Percentiles rank a stretch among this genome's conserved stretches.
These are phyloP conservation scores for Candida manassasensis DNA, from an alignment of 805 yeast species.

Conservation along the genomic window DNA sequence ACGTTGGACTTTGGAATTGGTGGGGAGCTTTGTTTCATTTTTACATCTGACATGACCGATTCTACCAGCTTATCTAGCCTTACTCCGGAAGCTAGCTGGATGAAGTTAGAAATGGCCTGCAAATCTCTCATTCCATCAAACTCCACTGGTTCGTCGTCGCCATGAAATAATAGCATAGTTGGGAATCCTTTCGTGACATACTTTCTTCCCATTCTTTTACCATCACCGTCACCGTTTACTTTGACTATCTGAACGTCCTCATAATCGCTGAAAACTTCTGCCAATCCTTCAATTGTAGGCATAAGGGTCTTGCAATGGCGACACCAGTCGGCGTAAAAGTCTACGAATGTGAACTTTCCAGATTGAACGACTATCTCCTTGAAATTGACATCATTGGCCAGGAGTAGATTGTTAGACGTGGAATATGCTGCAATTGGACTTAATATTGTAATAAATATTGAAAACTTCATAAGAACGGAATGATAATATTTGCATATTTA, in stretches of 20 bases:
- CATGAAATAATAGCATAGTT: constrained; percentile 54
- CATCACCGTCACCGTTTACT: constrained; percentile 54
- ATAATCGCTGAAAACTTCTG: constrained; percentile 23
- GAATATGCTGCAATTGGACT: constrained; percentile 6
- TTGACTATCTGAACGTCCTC: constrained; percentile 46
- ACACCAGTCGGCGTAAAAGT: constrained; percentile 69
- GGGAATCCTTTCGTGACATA: constrained; percentile 64
- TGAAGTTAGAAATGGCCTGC: constrained; percentile 48
- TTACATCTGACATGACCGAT: constrained; percentile 6
- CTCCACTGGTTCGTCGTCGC: constrained; percentile 46
- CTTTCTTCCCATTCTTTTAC: constrained; percentile 45
- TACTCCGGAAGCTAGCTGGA: constrained; percentile 34
- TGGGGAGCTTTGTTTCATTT: constrained; percentile 11
- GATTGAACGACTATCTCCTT: constrained; percentile 53
- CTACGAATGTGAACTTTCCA: constrained; percentile 42
- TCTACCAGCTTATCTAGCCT: constrained; percentile 11
- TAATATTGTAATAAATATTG: constrained; percentile 1
- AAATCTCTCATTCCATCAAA: constrained; percentile 53
- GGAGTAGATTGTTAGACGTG: constrained; percentile 23
- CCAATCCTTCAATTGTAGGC: constrained; percentile 43
- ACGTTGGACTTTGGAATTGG: constrained; percentile 11
- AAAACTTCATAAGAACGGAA: constrained; percentile 2
- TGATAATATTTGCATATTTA: too few relatives aligned
- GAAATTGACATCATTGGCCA: constrained; percentile 47
- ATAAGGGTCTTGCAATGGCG: constrained; percentile 57